Evolutionary conservation across 495 filamentous ascomycete species (phyloP).

Genomic region (Podospora pseudoanserina): DNA sequence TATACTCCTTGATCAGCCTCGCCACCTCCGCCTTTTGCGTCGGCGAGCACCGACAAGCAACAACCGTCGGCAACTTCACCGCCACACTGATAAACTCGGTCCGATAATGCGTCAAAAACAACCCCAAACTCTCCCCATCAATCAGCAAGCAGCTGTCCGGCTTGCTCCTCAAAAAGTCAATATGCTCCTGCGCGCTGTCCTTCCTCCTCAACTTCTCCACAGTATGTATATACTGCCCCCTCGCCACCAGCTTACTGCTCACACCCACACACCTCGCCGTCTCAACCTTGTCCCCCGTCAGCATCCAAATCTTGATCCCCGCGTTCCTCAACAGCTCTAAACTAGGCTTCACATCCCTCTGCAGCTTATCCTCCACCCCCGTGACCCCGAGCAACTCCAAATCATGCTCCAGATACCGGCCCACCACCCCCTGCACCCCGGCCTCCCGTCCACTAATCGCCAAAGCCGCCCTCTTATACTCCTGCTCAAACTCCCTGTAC

Average conservation of each 20-base stretch:
- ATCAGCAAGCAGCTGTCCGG: constrained; percentile 87
- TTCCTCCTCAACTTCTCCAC: constrained; percentile 77
- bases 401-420: constrained; percentile 79
- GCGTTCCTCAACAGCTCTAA: constrained; percentile 94
- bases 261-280: constrained; percentile 96
- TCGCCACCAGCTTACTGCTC: constrained; percentile 85
- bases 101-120: constrained; percentile 78
- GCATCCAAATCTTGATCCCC: constrained; percentile 99
- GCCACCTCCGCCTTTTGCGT: constrained; percentile 97
- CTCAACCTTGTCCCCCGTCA: constrained; percentile 98
- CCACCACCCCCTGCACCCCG: constrained; percentile 73
- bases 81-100: constrained; percentile 83
- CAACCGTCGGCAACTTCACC: constrained; percentile 82
- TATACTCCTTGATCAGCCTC: constrained; percentile 82
- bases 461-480: constrained; percentile 76
- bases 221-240: constrained; percentile 94
- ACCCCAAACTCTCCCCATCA: constrained; percentile 81
- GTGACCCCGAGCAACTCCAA: constrained; percentile 93
- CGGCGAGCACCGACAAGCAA: constrained; percentile 95
- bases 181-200: constrained; percentile 74
- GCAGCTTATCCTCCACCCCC: constrained; percentile 94
- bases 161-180: constrained; percentile 85
- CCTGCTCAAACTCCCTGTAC: constrained; percentile 72
- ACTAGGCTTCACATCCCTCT: constrained; percentile 90
- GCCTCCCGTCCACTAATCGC: constrained; percentile 73